Conservation (phyloP, 1,284 basidiomycete species). For the Leccinum subrobustum region DNA sequence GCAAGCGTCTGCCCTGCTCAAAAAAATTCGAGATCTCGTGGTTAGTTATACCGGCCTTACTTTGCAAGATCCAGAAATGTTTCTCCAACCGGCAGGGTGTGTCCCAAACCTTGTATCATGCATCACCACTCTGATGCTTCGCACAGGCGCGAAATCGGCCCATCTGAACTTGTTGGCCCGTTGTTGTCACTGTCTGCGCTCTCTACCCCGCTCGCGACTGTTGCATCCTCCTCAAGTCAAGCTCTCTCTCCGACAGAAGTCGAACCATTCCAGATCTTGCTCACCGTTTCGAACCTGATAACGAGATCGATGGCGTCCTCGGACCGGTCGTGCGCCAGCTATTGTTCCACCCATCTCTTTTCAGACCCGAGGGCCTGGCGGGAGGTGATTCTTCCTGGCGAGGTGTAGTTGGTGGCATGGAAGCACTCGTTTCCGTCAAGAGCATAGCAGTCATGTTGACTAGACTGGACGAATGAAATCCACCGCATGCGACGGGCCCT, state of each 20-base stretch:
- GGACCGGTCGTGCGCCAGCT: slow-evolving; percentile 58
- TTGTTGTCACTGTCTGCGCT: slow-evolving; percentile 70
- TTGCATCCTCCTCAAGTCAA: slow-evolving; percentile 15
- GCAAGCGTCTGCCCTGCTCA: slow-evolving; percentile 59
- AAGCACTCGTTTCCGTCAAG: slow-evolving; percentile 81
- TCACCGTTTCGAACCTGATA: slow-evolving; percentile 62
- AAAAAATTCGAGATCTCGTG: slow-evolving; percentile 77
- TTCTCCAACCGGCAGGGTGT: slow-evolving; percentile 80
- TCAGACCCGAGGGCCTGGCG: slow-evolving; percentile 61
- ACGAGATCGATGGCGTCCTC: slow-evolving; percentile 56
- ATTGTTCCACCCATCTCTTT: slow-evolving; percentile 61
- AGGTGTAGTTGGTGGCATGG: slow-evolving; percentile 80
- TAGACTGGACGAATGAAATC: slow-evolving; percentile 71
- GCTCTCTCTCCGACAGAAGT: slow-evolving; percentile 54
- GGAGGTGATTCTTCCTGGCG: slow-evolving; percentile 81
- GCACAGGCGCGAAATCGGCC: slow-evolving; percentile 64
- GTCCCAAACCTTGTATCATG: slow-evolving; percentile 29
- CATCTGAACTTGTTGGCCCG: slow-evolving; percentile 73
- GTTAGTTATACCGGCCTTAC: slow-evolving; percentile 90
- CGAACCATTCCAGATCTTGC: slow-evolving; percentile 68
- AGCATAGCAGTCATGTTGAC: slow-evolving; percentile 80
- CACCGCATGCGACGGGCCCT: slow-evolving; percentile 52
- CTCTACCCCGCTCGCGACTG: slow-evolving; percentile 47
- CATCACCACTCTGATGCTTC: slow-evolving; percentile 8
- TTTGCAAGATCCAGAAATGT: slow-evolving; percentile 92